A percentile compares a stretch with the other conserved stretches of the same genome.
phyloP scores from a whole-genome alignment of 352 stramenopile genomes.

The Pythium periplocum region DNA sequence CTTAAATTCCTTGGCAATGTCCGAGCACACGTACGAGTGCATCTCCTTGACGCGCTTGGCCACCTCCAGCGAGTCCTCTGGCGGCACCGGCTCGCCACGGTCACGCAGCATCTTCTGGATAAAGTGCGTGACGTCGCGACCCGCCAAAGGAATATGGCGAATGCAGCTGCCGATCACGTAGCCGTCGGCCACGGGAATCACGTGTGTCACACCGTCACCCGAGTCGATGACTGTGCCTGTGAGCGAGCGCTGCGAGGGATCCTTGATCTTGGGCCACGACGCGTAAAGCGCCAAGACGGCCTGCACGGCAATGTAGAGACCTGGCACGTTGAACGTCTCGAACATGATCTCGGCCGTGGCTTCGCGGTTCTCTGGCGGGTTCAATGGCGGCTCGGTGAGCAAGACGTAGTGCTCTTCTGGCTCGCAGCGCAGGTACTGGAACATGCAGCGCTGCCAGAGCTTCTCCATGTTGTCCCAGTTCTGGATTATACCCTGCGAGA shows the following conservation, averaged over 20 bases:
- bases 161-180: constrained; percentile 96
- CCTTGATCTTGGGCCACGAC: constrained; percentile 90
- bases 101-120: constrained; percentile 93
- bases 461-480: constrained; percentile 97
- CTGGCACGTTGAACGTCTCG: constrained; percentile 95
- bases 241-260: constrained; percentile 82
- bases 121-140: constrained; percentile 94
- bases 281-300: constrained; percentile 93
- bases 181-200: constrained; percentile 92
- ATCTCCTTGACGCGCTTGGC: constrained; percentile 92
- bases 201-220: constrained; percentile 92
- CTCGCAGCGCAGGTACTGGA: constrained; percentile 92
- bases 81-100: constrained; percentile 86
- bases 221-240: constrained; percentile 94
- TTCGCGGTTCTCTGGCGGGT: constrained; percentile 94
- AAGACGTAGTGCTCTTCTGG: constrained; percentile 92
- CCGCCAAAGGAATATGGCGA: constrained; percentile 92
- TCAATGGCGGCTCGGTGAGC: constrained; percentile 90
- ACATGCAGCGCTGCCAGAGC: constrained; percentile 91
- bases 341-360: constrained; percentile 96
- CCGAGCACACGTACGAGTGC: constrained; percentile 93
- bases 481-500: constrained; percentile 86
- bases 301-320: constrained; percentile 94
- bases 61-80: constrained; percentile 90
- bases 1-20: constrained; percentile 94